These are phyloP conservation scores for Nannizziopsis barbatae DNA, from an alignment of 2,329 filamentous ascomycete genomes.

Conservation along the genomic window DNA sequence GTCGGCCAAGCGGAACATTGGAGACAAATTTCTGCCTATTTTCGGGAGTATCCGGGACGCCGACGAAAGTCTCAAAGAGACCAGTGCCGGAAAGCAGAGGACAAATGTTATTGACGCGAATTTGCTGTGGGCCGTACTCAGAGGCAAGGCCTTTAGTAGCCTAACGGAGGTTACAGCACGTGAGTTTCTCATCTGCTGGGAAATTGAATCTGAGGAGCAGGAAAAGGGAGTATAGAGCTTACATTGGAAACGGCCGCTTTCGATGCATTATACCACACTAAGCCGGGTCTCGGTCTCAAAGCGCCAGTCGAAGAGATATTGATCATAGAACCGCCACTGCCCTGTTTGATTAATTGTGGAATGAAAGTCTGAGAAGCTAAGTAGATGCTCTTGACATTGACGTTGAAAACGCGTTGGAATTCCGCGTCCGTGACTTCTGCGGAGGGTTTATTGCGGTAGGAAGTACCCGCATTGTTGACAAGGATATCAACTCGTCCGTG, in stretches of 20 bases:
- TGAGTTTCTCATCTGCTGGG: neutral
- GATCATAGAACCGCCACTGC: slow-evolving; percentile 34
- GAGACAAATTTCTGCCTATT: slow-evolving; percentile 36
- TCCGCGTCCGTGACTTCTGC: slow-evolving; percentile 34
- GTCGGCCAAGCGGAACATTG: slow-evolving; percentile 35
- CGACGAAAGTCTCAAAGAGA: slow-evolving; percentile 41
- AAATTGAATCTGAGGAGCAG: neutral
- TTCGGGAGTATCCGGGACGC: slow-evolving; percentile 36
- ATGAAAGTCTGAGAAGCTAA: slow-evolving; percentile 27
- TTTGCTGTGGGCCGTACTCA: slow-evolving; percentile 60
- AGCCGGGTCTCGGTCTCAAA: slow-evolving; percentile 31
- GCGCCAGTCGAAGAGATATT: slow-evolving; percentile 38
- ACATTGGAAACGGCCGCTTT: slow-evolving; percentile 38
- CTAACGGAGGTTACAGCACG: slow-evolving; percentile 19
- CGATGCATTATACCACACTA: slow-evolving; percentile 39
- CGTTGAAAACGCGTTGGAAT: slow-evolving; percentile 35
- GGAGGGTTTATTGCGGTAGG: slow-evolving; percentile 34
- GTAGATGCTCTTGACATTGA: slow-evolving; percentile 37
- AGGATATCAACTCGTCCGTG: slow-evolving; percentile 34
- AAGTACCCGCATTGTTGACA: slow-evolving; percentile 40
- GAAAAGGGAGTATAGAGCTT: slow-evolving; percentile 10
- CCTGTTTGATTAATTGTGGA: slow-evolving; percentile 29
- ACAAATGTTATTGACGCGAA: slow-evolving; percentile 62
- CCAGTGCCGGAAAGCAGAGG: slow-evolving; percentile 58
- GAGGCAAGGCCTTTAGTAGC: slow-evolving; percentile 58